phyloP scores from a whole-genome alignment of 106 monocot genomes.

The Dioscorea dumetorum region DNA sequence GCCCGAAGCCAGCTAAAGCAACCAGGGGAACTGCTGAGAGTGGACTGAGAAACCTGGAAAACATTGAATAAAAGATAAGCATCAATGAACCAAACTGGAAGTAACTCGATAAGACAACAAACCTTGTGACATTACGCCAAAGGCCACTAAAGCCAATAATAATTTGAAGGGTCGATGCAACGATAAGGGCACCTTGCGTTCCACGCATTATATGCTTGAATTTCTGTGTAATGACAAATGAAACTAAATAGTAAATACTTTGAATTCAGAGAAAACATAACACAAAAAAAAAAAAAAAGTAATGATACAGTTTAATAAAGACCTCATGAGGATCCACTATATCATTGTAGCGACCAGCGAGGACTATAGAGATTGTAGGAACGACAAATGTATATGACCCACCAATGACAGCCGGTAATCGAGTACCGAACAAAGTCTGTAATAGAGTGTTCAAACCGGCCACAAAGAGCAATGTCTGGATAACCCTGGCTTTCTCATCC shows the following conservation, averaged over 20 bases:
- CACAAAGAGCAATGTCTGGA: slow-evolving; percentile 91
- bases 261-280: too few relatives aligned
- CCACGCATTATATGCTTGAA: slow-evolving; percentile 86
- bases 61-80: background rate
- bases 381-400: slow-evolving; percentile 90
- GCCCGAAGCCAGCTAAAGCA: slow-evolving; percentile 75
- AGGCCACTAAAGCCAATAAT: slow-evolving; percentile 94
- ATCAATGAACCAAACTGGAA: background rate
- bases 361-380: slow-evolving; percentile 92
- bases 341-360: slow-evolving; percentile 85
- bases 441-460: slow-evolving; percentile 87
- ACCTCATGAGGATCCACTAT: slow-evolving; percentile 76
- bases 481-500: slow-evolving; percentile 92
- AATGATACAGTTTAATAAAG: background rate
- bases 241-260: too few relatives aligned
- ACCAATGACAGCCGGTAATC: slow-evolving; percentile 89
- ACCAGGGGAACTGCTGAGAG: slow-evolving; percentile 86
- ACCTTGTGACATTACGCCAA: slow-evolving; percentile 97
- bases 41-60: slow-evolving; percentile 74
- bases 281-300: too few relatives aligned
- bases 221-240: slow-evolving; percentile 36
- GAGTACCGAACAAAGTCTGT: slow-evolving; percentile 83
- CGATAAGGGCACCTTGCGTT: slow-evolving; percentile 94
- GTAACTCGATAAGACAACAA: background rate
- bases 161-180: slow-evolving; percentile 89